phyloP scores from a whole-genome alignment of 768 basidiomycete species.

The Leccinum barrowsii region DNA sequence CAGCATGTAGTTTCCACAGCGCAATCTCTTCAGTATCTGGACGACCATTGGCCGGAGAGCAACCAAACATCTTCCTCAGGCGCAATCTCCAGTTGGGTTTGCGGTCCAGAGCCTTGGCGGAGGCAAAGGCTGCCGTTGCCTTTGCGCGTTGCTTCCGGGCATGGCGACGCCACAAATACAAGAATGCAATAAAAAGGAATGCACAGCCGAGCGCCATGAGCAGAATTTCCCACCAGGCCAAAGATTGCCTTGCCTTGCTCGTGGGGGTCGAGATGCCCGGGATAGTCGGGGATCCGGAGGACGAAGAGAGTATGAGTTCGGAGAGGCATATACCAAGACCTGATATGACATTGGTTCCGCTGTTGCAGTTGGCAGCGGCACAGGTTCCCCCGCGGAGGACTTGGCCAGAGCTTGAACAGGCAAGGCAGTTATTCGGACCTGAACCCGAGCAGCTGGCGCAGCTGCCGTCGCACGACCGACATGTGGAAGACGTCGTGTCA shows the following conservation, averaged over 20 bases:
- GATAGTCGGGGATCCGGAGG: constrained; percentile 39
- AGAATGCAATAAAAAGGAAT: constrained; percentile 66
- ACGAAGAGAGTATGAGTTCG: constrained; percentile 57
- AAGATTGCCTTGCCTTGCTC: constrained; percentile 30
- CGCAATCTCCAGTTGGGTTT: constrained; percentile 52
- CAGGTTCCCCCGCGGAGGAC: constrained; percentile 68
- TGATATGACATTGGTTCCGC: constrained; percentile 52
- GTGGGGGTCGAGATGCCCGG: constrained; percentile 59
- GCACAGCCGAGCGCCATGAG: constrained; percentile 80
- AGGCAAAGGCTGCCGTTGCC: constrained; percentile 62
- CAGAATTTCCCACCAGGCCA: constrained; percentile 83
- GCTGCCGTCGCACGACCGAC: constrained; percentile 68
- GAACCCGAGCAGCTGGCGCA: constrained; percentile 77
- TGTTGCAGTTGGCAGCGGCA: constrained; percentile 56
- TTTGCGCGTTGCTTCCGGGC: constrained; percentile 67
- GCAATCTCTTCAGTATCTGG: constrained; percentile 44
- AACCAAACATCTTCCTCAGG: constrained; percentile 57
- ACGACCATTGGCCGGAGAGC: constrained; percentile 25
- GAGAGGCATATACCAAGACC: constrained; percentile 78
- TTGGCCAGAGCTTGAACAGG: constrained; percentile 60
- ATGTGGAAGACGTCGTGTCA: constrained; percentile 59
- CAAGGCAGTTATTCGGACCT: constrained; percentile 65
- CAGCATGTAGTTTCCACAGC: constrained; percentile 47
- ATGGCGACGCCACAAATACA: constrained; percentile 68
- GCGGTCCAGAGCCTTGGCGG: constrained; percentile 49